Conservation (phyloP, 2,329 filamentous ascomycete species). For the Ophiocordyceps unilateralis region DNA sequence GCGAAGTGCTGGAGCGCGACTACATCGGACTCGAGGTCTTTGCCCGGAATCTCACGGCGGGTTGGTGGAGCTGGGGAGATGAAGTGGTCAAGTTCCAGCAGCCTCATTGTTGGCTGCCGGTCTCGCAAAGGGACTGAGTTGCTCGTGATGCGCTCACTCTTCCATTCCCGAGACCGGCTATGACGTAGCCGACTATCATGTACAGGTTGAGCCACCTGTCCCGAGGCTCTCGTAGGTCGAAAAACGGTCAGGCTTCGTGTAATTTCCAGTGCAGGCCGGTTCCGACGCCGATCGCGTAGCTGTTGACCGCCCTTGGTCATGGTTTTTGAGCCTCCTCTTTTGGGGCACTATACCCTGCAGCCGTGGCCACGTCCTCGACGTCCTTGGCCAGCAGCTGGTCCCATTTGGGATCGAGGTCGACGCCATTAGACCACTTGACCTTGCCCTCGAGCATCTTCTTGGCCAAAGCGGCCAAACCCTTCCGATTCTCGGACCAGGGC, state of each 20-base stretch:
- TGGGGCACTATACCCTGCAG: neutral
- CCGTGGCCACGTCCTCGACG: conserved; percentile 5
- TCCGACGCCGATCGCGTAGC: too few species aligned
- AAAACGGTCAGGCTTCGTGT: too few species aligned
- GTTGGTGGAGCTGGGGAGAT: conserved; percentile 68
- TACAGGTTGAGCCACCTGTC: too few species aligned
- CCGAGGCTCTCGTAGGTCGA: too few species aligned
- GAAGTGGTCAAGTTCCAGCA: conserved; percentile 56
- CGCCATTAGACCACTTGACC: conserved; percentile 39
- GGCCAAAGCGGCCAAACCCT: conserved; percentile 44
- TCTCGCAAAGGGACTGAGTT: too few species aligned
- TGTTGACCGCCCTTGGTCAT: too few species aligned
- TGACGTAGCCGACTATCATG: too few species aligned
- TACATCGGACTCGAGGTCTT: conserved; percentile 59
- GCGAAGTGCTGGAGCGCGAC: conserved; percentile 29
- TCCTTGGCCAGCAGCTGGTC: conserved; percentile 13
- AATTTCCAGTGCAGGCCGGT: too few species aligned
- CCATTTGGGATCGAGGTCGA: conserved; percentile 29
- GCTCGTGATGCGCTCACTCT: too few species aligned
- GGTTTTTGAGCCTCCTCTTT: too few species aligned
- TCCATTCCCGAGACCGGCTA: too few species aligned
- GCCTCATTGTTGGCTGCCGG: conserved; percentile 27
- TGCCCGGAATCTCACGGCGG: conserved; percentile 53
- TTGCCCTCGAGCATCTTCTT: conserved; percentile 42
- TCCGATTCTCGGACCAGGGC: conserved; percentile 21